Conservation (phyloP, 108 stramenopile species). For the Cyclostephanos tholiformis region DNA sequence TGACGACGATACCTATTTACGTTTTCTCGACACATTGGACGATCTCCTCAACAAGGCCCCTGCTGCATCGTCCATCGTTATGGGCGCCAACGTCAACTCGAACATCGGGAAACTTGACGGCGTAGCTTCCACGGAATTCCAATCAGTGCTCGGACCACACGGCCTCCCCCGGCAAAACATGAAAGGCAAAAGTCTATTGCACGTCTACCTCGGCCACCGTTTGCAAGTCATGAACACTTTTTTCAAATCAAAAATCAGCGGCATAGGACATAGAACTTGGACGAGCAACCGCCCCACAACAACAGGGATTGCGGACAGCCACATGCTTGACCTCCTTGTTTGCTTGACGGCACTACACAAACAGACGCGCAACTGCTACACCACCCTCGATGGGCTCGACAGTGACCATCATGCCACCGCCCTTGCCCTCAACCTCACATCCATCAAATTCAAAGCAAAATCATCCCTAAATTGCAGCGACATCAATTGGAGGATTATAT, state of each 20-base stretch:
- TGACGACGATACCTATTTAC: background rate
- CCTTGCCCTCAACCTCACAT: background rate
- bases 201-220: conserved; percentile 1
- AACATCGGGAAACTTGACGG: conserved; percentile 4
- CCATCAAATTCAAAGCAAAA: background rate
- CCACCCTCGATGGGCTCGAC: background rate
- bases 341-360: background rate
- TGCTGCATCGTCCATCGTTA: background rate
- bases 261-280: background rate
- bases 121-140: background rate
- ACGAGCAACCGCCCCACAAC: background rate
- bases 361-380: background rate
- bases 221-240: background rate
- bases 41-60: background rate
- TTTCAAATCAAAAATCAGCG: background rate
- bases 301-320: background rate
- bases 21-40: background rate
- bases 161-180: background rate
- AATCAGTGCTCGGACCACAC: background rate
- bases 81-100: conserved; percentile 5
- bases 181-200: background rate
- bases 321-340: background rate
- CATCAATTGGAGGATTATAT: background rate
- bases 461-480: background rate
- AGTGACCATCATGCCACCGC: background rate